A percentile compares a stretch with the other conserved stretches of the same genome.
phyloP scores from a whole-genome alignment of 371 early-diverging fungal genomes.

The Mortierella sp. region DNA sequence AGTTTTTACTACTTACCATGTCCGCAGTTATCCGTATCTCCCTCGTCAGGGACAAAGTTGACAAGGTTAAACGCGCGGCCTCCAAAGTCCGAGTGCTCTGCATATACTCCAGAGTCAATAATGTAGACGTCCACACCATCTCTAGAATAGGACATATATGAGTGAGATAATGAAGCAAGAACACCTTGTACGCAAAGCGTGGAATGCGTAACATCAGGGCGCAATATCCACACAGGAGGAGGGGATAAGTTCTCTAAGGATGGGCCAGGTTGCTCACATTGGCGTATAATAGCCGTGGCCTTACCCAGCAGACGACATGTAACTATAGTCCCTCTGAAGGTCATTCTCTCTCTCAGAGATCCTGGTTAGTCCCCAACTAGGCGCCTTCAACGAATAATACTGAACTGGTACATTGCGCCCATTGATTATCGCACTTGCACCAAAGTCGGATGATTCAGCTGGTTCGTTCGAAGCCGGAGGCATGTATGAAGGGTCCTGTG shows the following conservation, averaged over 20 bases:
- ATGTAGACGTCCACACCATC: conserved; percentile 66
- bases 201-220: too few relatives aligned
- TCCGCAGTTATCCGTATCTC: conserved; percentile 59
- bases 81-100: conserved; percentile 64
- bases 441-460: conserved; percentile 5
- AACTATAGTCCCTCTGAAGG: conserved; percentile 23
- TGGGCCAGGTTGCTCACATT: too few relatives aligned
- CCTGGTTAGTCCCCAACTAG: conserved; percentile 48
- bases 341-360: conserved; percentile 20
- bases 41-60: conserved; percentile 56
- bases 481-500: background rate
- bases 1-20: conserved; percentile 66
- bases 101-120: conserved; percentile 71
- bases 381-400: conserved; percentile 27
- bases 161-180: background rate
- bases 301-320: conserved; percentile 47
- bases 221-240: too few relatives aligned
- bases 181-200: background rate
- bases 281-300: too few relatives aligned
- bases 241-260: too few relatives aligned
- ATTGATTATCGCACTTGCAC: conserved; percentile 6
- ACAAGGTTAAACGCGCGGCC: conserved; percentile 55
- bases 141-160: background rate
- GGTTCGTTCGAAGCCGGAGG: background rate
- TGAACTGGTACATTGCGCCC: conserved; percentile 7